A percentile compares a stretch with the other conserved stretches of the same genome.
Evolutionary conservation across 257 asterid genomes (phyloP).

Genomic region (Plectranthus barbatus): DNA sequence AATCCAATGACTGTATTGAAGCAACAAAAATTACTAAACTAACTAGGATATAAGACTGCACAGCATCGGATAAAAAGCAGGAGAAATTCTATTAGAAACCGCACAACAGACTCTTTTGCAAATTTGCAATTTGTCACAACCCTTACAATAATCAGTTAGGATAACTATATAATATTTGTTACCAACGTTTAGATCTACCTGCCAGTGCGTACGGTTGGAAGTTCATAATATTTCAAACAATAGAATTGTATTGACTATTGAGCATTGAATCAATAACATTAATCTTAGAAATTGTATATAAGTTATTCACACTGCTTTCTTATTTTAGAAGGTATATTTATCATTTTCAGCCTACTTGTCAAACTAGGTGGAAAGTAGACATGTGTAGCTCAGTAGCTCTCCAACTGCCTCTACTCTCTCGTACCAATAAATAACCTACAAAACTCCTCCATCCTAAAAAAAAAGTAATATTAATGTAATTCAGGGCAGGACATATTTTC

Average conservation of each 20-base stretch:
- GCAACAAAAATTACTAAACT: not conserved
- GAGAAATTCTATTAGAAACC: not conserved
- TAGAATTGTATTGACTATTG: not conserved
- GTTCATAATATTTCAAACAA: not conserved
- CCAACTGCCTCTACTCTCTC: not conserved
- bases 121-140: not conserved
- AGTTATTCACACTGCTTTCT: not conserved
- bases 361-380: slow-evolving; percentile 1
- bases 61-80: not conserved
- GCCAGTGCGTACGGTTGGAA: not conserved
- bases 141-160: not conserved
- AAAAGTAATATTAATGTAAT: not conserved
- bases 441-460: not conserved
- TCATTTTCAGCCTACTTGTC: not conserved
- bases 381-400: not conserved
- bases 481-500: not conserved
- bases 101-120: not conserved
- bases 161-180: not conserved
- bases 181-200: not conserved
- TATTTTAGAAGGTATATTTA: not conserved
- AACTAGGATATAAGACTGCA: not conserved
- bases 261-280: not conserved
- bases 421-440: not conserved
- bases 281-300: not conserved
- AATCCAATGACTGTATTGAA: not conserved